Percentiles rank a stretch among this genome's conserved stretches.
Conservation (phyloP, 2,329 filamentous ascomycete species). For the Aspergillus sp. region DNA sequence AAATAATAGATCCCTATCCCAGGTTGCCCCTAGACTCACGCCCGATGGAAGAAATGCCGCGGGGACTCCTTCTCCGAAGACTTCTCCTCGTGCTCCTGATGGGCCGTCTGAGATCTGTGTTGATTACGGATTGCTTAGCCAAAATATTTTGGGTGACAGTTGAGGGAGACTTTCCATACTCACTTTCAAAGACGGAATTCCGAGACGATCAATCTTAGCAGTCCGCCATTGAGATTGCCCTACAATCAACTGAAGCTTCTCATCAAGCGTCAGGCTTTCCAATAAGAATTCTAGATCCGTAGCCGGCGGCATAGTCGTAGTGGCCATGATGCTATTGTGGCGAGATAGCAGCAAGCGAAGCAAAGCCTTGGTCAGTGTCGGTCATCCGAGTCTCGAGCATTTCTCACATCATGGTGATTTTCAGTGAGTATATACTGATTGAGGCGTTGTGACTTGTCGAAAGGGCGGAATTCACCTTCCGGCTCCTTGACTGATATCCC, state of each 20-base stretch:
- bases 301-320: too few relatives aligned
- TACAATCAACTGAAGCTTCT: background rate
- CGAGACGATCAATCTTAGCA: background rate
- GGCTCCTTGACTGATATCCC: too few relatives aligned
- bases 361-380: too few relatives aligned
- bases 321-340: too few relatives aligned
- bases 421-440: too few relatives aligned
- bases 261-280: slow-evolving; percentile 1
- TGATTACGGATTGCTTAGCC: too few relatives aligned
- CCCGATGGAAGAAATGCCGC: slow-evolving; percentile 4
- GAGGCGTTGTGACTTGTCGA: too few relatives aligned
- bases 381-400: too few relatives aligned
- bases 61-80: background rate
- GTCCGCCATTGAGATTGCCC: slow-evolving; percentile 4
- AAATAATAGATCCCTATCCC: background rate
- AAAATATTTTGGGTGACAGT: too few relatives aligned
- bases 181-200: background rate
- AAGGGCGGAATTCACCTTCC: too few relatives aligned
- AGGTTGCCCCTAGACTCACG: slow-evolving; percentile 3
- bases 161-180: background rate
- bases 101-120: slow-evolving; percentile 7
- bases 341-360: too few relatives aligned
- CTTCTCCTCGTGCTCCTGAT: background rate
- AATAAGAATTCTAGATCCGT: background rate
- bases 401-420: too few relatives aligned